phyloP scores from a whole-genome alignment of 2,329 filamentous ascomycete species.

The Beauveria sp. region DNA sequence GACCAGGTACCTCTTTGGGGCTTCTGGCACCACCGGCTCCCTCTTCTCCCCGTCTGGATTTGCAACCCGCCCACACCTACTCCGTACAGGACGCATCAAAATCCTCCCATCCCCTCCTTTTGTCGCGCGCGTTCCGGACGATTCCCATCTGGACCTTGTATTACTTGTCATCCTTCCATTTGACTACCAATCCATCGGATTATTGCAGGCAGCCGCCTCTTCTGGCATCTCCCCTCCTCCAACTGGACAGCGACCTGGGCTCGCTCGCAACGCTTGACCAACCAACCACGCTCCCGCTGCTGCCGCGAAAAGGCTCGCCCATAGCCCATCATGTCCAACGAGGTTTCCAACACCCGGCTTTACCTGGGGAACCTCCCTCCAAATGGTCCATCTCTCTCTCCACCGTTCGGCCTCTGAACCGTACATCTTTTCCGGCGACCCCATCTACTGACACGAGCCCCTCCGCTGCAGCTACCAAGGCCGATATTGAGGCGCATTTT shows the following conservation, averaged over 20 bases:
- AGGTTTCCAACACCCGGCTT: conserved; percentile 90
- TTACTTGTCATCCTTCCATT: conserved; percentile 11
- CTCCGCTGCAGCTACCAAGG: conserved; percentile 73
- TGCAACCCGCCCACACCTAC: conserved; percentile 5
- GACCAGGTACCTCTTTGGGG: too few species aligned
- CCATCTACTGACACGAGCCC: conserved; percentile 34
- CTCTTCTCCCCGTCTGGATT: neutral
- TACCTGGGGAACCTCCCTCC: conserved; percentile 97
- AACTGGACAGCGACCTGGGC: neutral
- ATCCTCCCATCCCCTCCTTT: conserved; percentile 13
- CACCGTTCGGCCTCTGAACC: conserved; percentile 1
- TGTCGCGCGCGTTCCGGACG: conserved; percentile 8
- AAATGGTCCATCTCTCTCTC: conserved; percentile 57
- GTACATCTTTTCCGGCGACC: conserved; percentile 13
- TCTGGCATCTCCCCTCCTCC: neutral
- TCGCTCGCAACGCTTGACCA: neutral
- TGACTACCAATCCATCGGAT: neutral
- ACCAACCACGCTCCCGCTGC: neutral
- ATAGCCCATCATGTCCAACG: conserved; percentile 53
- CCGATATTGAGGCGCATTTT: conserved; percentile 94
- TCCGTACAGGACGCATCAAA: conserved; percentile 1
- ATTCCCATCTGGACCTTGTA: conserved; percentile 1
- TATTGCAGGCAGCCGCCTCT: neutral
- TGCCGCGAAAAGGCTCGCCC: neutral
- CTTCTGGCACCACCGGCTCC: neutral